Conservation (phyloP, 208 protist species). For the Wallacemonas collosoma region DNA sequence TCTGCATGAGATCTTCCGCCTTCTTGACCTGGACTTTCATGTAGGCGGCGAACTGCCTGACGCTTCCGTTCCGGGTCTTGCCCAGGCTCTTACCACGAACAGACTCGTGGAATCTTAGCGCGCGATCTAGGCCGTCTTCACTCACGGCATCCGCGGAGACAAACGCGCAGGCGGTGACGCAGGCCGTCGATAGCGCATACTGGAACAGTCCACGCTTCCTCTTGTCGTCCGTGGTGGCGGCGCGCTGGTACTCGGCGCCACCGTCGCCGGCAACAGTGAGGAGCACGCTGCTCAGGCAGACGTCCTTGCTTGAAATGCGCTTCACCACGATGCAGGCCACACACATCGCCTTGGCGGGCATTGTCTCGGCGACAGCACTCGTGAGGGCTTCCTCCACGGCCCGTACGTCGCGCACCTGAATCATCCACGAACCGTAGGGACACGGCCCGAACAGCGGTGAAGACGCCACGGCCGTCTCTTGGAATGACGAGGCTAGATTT, state of each 20-base stretch:
- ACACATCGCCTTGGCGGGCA: constrained; percentile 29
- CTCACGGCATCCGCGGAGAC: constrained; percentile 21
- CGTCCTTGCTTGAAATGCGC: constrained; percentile 35
- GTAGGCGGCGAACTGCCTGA: constrained; percentile 49
- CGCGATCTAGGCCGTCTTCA: constrained; percentile 1
- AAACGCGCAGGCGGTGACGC: constrained; percentile 41
- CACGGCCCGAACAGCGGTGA: constrained; percentile 66
- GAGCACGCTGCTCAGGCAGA: constrained; percentile 47
- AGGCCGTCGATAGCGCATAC: constrained; percentile 50
- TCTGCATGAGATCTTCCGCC: constrained; percentile 17
- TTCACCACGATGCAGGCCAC: constrained; percentile 34
- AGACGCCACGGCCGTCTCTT: constrained; percentile 26
- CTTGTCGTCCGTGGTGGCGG: constrained; percentile 20
- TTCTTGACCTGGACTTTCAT: constrained; percentile 31
- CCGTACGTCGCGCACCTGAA: constrained; percentile 18
- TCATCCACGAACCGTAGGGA: constrained; percentile 32
- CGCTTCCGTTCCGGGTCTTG: constrained; percentile 42
- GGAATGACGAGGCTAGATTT: constrained; percentile 20
- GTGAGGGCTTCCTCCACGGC: constrained; percentile 28
- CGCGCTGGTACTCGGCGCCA: constrained; percentile 19
- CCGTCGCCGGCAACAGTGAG: constrained; percentile 23
- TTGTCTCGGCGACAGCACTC: constrained; percentile 22
- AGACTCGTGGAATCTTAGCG: constrained; percentile 10
- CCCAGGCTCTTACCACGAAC: constrained; percentile 14
- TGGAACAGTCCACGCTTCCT: constrained; percentile 39